phyloP scores from a whole-genome alignment of 148 eudicot genomes.

The Rhododendron henanense region DNA sequence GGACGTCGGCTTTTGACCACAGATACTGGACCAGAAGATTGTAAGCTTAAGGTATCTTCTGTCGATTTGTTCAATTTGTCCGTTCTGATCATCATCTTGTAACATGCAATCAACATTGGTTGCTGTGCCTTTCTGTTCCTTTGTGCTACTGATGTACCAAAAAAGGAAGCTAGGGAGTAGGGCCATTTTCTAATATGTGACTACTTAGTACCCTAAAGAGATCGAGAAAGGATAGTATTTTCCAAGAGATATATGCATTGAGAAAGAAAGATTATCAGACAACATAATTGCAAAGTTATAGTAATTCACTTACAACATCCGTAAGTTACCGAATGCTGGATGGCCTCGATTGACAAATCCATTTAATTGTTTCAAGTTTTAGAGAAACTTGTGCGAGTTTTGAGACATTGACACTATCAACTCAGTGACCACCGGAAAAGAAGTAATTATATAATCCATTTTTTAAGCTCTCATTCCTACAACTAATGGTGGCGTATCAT shows the following conservation, averaged over 20 bases:
- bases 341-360: not conserved
- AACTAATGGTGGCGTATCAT: not conserved
- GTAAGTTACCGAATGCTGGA: not conserved
- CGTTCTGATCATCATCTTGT: not conserved
- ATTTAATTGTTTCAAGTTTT: not conserved
- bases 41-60: slow-evolving; percentile 35
- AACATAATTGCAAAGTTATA: not conserved
- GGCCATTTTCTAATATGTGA: not conserved
- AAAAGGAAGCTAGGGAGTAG: not conserved
- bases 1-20: slow-evolving; percentile 56
- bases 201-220: not conserved
- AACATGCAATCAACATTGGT: not conserved
- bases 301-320: not conserved
- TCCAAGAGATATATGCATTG: not conserved
- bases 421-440: not conserved
- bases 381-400: not conserved
- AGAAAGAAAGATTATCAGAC: not conserved
- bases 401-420: not conserved
- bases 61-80: not conserved
- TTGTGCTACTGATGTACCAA: not conserved
- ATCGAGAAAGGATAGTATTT: not conserved
- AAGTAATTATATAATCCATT: not conserved
- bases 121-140: not conserved
- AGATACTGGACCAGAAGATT: slow-evolving; percentile 19
- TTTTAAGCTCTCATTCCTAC: not conserved